phyloP scores from a whole-genome alignment of 192 early-diverging fungal genomes.

The Podila minutissima region DNA sequence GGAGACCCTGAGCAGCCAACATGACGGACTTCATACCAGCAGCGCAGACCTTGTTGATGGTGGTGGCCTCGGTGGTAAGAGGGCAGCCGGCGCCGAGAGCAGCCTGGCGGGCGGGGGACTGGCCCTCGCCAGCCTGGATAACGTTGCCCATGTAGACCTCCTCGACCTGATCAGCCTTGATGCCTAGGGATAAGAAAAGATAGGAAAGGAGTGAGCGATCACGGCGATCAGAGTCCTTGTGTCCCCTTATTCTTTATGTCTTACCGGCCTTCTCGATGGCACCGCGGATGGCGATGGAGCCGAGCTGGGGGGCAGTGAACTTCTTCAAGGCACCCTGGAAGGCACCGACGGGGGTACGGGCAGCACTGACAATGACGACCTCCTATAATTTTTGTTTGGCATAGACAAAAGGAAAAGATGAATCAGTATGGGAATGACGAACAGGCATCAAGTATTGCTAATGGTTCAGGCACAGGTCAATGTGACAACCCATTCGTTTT shows the following conservation, averaged over 20 bases:
- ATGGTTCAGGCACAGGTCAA: no score
- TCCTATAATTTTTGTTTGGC: slow-evolving; percentile 43
- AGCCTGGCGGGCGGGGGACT: slow-evolving; percentile 95
- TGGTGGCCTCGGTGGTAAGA: slow-evolving; percentile 89
- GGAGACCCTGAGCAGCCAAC: slow-evolving; percentile 87
- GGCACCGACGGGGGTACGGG: slow-evolving; percentile 91
- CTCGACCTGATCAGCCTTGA: slow-evolving; percentile 85
- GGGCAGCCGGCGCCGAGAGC: slow-evolving; percentile 84
- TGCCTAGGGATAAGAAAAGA: slow-evolving; percentile 45
- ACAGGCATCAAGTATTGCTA: background rate
- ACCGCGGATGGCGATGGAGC: slow-evolving; percentile 83
- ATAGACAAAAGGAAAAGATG: background rate
- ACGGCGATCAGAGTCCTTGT: background rate
- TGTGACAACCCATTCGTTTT: no score
- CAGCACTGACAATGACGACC: slow-evolving; percentile 73
- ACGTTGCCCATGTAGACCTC: slow-evolving; percentile 98
- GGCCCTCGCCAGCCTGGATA: slow-evolving; percentile 86
- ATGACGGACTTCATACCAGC: slow-evolving; percentile 98
- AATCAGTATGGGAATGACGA: background rate
- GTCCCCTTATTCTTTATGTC: background rate
- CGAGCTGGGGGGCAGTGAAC: slow-evolving; percentile 86
- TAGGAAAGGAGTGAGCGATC: background rate
- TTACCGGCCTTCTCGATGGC: slow-evolving; percentile 86
- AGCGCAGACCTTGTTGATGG: slow-evolving; percentile 99
- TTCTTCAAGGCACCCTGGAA: slow-evolving; percentile 91